Percentiles rank a stretch among this genome's conserved stretches.
phyloP scores from a whole-genome alignment of 2,329 filamentous ascomycete genomes.

The Phaeosphaeriaceae sp. region DNA sequence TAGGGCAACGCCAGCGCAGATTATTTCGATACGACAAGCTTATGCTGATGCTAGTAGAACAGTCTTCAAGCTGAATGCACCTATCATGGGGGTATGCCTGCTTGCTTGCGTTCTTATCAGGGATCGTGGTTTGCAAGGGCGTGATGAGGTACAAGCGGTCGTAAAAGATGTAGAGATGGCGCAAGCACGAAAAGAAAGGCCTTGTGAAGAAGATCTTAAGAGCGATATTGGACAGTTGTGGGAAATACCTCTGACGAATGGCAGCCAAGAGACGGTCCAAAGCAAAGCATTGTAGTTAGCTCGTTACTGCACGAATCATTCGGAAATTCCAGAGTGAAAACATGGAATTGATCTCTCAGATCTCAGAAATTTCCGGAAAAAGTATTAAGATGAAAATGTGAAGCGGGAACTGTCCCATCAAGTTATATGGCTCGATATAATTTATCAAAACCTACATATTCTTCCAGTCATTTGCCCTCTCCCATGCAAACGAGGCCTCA shows the following conservation, averaged over 20 bases:
- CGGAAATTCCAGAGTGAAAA: too few relatives aligned
- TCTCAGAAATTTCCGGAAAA: not conserved
- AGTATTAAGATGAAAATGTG: not conserved
- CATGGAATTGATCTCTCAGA: too few relatives aligned
- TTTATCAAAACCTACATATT: conserved; percentile 16
- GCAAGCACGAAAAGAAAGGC: not conserved
- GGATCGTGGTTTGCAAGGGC: conserved; percentile 53
- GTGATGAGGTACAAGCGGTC: conserved; percentile 14
- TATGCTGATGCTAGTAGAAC: conserved; percentile 63
- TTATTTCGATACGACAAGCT: conserved; percentile 54
- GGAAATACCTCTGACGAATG: not conserved
- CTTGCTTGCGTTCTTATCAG: conserved; percentile 61
- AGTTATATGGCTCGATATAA: not conserved
- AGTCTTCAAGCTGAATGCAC: conserved; percentile 66
- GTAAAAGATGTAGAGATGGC: not conserved
- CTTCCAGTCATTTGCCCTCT: conserved; percentile 57
- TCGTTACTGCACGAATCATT: not conserved
- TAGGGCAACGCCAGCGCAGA: conserved; percentile 10
- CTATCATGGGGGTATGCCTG: conserved; percentile 61
- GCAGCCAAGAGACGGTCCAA: not conserved
- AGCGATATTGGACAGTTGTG: not conserved
- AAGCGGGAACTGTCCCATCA: not conserved
- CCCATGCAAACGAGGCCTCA: conserved; percentile 57
- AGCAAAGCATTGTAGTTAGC: not conserved
- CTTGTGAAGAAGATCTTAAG: not conserved